phyloP scores from a whole-genome alignment of 345 rosid species.

The Luvunga scandens region DNA sequence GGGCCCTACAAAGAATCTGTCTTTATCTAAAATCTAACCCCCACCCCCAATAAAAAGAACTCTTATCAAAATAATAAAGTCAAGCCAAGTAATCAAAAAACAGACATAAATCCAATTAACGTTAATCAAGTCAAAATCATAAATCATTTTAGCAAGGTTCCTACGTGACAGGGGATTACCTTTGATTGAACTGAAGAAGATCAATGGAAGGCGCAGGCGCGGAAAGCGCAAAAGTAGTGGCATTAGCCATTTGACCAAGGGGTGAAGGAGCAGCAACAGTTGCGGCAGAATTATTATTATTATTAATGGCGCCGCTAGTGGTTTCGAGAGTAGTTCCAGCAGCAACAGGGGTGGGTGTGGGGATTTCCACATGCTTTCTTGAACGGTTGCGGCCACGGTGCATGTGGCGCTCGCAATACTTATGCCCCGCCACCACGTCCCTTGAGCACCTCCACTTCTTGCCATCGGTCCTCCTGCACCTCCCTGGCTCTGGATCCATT shows the following conservation, averaged over 20 bases:
- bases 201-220: constrained; percentile 54
- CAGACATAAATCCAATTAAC: background rate
- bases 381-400: constrained; percentile 99
- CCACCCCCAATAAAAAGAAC: background rate
- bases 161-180: constrained; percentile 30
- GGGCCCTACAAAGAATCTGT: constrained; percentile 26
- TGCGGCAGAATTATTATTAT: background rate
- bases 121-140: background rate
- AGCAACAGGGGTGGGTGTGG: constrained; percentile 38
- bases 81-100: background rate
- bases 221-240: constrained; percentile 41
- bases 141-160: background rate
- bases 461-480: constrained; percentile 97
- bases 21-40: constrained; percentile 1
- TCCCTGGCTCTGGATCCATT: constrained; percentile 98
- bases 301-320: background rate
- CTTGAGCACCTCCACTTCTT: constrained; percentile 99
- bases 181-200: constrained; percentile 51
- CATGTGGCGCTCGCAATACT: constrained; percentile 99
- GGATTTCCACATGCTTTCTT: constrained; percentile 99
- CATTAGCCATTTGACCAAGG: constrained; percentile 33
- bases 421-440: constrained; percentile 83
- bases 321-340: constrained; percentile 3
- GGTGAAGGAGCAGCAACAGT: constrained; percentile 20
- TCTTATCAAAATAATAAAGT: background rate